Percentiles rank a stretch among this genome's conserved stretches.
These are phyloP conservation scores for Dothideomycetes sp. DNA, from an alignment of 2,329 filamentous ascomycete species.

Conservation along the genomic window DNA sequence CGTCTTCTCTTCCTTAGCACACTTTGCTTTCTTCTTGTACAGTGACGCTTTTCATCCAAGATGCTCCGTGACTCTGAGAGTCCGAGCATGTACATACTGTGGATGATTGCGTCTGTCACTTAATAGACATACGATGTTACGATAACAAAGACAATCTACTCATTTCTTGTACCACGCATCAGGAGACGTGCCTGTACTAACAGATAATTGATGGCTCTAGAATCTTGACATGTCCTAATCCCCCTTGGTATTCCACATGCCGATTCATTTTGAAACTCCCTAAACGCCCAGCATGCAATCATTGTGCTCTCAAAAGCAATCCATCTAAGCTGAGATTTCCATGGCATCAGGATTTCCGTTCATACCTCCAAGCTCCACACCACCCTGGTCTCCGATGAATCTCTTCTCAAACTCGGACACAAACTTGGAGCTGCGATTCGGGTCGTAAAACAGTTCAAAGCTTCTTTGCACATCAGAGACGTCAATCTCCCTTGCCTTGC, in stretches of 20 bases:
- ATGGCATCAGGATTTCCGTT: constrained; percentile 53
- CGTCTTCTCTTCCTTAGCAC: too few relatives aligned
- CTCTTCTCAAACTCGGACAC: constrained; percentile 84
- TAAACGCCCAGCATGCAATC: constrained; percentile 5
- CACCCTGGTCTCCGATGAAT: constrained; percentile 79
- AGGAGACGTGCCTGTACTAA: too few relatives aligned
- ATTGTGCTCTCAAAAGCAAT: neutral
- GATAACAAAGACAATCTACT: too few relatives aligned
- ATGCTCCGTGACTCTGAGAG: neutral
- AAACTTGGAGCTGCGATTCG: constrained; percentile 77
- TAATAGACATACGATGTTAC: constrained; percentile 10
- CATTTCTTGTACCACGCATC: too few relatives aligned
- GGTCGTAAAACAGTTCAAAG: constrained; percentile 91
- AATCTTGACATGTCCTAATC: too few relatives aligned
- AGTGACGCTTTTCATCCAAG: constrained; percentile 4
- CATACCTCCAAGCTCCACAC: constrained; percentile 55
- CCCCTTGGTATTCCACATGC: constrained; percentile 13
- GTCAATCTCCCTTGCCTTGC: constrained; percentile 71
- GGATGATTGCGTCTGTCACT: constrained; percentile 1
- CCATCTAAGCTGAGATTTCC: constrained; percentile 48
- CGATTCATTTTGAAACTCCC: constrained; percentile 15
- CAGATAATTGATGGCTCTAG: too few relatives aligned
- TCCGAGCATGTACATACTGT: constrained; percentile 4
- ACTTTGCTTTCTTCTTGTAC: constrained; percentile 4
- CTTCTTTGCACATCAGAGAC: constrained; percentile 87